Conservation (phyloP, 371 early-diverging fungal genomes). For the Zychaea mexicana region DNA sequence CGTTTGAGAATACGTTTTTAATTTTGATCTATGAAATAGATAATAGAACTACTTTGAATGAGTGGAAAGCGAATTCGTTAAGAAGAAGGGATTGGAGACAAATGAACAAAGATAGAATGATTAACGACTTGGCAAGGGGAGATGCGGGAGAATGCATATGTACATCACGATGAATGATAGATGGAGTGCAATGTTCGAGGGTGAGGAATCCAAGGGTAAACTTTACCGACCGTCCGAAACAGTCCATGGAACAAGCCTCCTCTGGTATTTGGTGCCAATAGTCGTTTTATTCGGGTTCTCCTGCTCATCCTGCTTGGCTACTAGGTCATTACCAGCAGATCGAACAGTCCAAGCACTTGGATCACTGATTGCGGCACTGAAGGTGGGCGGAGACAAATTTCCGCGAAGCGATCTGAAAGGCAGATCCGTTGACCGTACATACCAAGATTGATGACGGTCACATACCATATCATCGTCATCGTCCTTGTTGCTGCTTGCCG, state of each 20-base stretch:
- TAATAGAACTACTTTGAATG: no score
- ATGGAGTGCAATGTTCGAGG: no score
- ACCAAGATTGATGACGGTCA: neutral
- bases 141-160: neutral
- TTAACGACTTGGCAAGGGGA: no score
- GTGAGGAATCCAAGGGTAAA: no score
- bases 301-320: neutral
- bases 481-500: neutral
- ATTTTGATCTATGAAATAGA: no score
- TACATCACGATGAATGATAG: neutral
- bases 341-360: slow-evolving; percentile 4
- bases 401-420: slow-evolving; percentile 1
- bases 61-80: no score
- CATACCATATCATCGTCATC: neutral
- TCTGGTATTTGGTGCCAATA: neutral
- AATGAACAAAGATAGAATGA: neutral
- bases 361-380: neutral
- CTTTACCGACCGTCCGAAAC: neutral
- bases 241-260: neutral
- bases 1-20: no score
- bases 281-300: neutral
- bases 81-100: no score
- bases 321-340: neutral
- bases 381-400: slow-evolving; percentile 1
- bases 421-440: neutral